These are phyloP conservation scores for Starmerella stigmatis DNA, from an alignment of 805 yeast genomes.

Conservation along the genomic window DNA sequence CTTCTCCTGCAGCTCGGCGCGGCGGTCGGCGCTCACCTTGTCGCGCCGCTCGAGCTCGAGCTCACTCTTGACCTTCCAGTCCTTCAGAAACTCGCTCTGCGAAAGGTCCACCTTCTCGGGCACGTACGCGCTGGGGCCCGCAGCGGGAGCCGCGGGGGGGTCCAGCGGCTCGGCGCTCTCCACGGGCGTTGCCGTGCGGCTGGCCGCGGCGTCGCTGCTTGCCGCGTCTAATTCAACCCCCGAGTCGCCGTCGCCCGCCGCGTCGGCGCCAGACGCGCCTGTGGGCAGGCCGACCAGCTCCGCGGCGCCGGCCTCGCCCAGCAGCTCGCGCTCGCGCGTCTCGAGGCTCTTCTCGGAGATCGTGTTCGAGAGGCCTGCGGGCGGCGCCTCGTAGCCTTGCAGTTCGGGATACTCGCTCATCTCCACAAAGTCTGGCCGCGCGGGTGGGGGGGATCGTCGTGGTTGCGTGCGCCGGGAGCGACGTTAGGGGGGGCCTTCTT, in stretches of 20 bases:
- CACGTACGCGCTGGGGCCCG: constrained; percentile 22
- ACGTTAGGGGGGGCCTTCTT: too few species aligned
- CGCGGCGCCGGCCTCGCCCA: constrained; percentile 36
- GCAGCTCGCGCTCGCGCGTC: constrained; percentile 35
- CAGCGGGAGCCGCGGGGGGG: constrained; percentile 25
- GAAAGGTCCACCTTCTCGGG: constrained; percentile 29
- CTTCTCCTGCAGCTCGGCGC: constrained; percentile 55
- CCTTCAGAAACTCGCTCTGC: constrained; percentile 51
- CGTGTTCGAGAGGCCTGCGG: constrained; percentile 15
- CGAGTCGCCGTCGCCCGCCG: constrained; percentile 10
- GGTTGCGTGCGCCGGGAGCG: too few species aligned
- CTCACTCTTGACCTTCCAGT: constrained; percentile 76
- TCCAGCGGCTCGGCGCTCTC: constrained; percentile 24
- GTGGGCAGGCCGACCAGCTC: constrained; percentile 23
- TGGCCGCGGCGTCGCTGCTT: constrained; percentile 5
- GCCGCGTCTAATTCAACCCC: background rate
- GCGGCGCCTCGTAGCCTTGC: constrained; percentile 35
- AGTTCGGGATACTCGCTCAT: constrained; percentile 58
- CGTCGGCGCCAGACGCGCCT: constrained; percentile 14
- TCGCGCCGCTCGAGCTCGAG: constrained; percentile 75
- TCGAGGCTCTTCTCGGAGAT: constrained; percentile 31
- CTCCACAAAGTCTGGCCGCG: too few species aligned
- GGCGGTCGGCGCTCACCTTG: constrained; percentile 51
- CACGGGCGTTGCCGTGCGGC: constrained; percentile 14
- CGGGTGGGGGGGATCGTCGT: too few species aligned